Evolutionary conservation across 345 rosid species (phyloP).

Genomic region (Odontarrhena argentea): DNA sequence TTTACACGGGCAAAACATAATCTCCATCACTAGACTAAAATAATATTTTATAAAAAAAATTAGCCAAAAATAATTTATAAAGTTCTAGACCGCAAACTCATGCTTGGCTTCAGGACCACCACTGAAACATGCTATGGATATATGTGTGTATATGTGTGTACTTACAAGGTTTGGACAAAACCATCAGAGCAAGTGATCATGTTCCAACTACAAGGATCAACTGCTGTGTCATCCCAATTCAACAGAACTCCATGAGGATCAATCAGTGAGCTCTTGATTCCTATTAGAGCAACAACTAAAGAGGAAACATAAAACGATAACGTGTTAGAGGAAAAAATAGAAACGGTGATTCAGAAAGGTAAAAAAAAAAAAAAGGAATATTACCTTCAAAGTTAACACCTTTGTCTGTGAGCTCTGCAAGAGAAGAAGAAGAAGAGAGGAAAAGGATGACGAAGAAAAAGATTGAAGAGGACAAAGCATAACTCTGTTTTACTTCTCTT

Average conservation of each 20-base stretch:
- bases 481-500: constrained; percentile 28
- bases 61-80: no score
- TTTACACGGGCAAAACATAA: no score
- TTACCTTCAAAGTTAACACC: constrained; percentile 94
- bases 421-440: constrained; percentile 40
- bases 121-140: neutral
- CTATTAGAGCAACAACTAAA: constrained; percentile 79
- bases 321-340: neutral
- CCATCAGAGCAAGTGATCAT: constrained; percentile 77
- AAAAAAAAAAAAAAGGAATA: neutral
- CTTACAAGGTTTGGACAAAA: constrained; percentile 75
- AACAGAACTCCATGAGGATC: constrained; percentile 72
- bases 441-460: constrained; percentile 31
- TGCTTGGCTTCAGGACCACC: no score
- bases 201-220: constrained; percentile 90
- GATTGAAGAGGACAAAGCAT: constrained; percentile 39
- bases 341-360: neutral
- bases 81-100: no score
- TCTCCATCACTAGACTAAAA: no score
- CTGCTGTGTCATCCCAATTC: constrained; percentile 75
- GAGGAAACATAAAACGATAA: constrained; percentile 8
- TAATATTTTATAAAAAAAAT: no score
- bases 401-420: constrained; percentile 69
- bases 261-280: constrained; percentile 47
- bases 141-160: neutral